These are phyloP conservation scores for Gossypioides kirkii DNA, from an alignment of 345 rosid species.

Conservation along the genomic window DNA sequence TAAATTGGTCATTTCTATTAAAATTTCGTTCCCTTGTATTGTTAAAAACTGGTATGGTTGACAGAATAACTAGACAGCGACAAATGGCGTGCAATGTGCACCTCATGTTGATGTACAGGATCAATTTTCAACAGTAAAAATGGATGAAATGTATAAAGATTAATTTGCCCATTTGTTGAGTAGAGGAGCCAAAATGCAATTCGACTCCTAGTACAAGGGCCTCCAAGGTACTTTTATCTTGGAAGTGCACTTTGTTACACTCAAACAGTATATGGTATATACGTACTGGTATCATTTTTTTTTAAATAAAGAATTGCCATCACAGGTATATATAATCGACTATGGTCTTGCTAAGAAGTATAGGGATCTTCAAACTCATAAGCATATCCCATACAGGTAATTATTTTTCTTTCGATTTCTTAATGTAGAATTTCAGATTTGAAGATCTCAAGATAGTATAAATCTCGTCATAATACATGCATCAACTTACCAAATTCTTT, in stretches of 20 bases:
- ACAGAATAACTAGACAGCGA: too few species aligned
- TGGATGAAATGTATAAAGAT: too few species aligned
- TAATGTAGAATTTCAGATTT: background rate
- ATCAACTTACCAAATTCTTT: constrained; percentile 9
- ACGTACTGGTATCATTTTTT: background rate
- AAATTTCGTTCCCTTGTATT: too few species aligned
- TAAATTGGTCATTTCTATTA: too few species aligned
- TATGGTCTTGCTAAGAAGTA: constrained; percentile 89
- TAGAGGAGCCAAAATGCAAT: too few species aligned
- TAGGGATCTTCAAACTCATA: constrained; percentile 86
- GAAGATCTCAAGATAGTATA: background rate
- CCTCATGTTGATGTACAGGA: too few species aligned
- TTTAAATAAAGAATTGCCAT: constrained; percentile 2
- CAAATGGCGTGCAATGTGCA: too few species aligned
- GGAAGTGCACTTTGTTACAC: background rate
- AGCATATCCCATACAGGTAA: constrained; percentile 82
- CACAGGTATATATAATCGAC: constrained; percentile 72
- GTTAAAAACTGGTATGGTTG: too few species aligned
- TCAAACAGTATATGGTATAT: background rate
- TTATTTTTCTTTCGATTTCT: background rate
- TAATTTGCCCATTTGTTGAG: too few species aligned
- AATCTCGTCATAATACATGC: background rate
- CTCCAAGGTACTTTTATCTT: too few species aligned
- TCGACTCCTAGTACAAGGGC: too few species aligned
- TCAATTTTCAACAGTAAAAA: too few species aligned